These are phyloP conservation scores for Leccinum boreale DNA, from an alignment of 768 basidiomycete genomes.

Conservation along the genomic window DNA sequence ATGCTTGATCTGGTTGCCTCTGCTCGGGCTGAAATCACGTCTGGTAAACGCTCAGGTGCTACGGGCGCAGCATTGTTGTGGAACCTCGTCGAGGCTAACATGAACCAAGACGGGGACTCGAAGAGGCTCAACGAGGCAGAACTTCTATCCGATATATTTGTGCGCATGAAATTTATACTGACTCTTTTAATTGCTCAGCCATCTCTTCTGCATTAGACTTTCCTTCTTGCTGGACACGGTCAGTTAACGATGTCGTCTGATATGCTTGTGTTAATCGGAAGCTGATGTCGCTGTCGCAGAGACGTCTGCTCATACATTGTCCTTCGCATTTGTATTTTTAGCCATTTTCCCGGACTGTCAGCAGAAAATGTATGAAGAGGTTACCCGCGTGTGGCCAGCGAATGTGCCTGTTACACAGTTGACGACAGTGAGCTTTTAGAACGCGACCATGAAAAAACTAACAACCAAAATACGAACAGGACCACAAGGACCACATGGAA, in stretches of 20 bases:
- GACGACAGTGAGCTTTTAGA: constrained; percentile 26
- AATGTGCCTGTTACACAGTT: constrained; percentile 25
- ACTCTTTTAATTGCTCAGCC: background rate
- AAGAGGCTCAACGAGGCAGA: constrained; percentile 43
- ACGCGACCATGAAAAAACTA: too few relatives aligned
- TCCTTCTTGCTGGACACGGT: constrained; percentile 52
- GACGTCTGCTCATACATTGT: constrained; percentile 45
- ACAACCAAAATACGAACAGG: constrained; percentile 21
- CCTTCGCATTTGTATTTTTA: constrained; percentile 41
- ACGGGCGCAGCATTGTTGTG: constrained; percentile 39
- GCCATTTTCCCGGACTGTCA: constrained; percentile 52
- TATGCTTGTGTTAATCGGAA: background rate
- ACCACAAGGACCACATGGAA: constrained; percentile 38
- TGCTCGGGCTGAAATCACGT: constrained; percentile 35
- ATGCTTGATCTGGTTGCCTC: constrained; percentile 40
- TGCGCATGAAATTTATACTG: constrained; percentile 20
- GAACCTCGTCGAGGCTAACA: constrained; percentile 48
- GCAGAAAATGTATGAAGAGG: constrained; percentile 42
- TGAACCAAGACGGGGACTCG: constrained; percentile 31
- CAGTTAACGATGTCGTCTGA: background rate
- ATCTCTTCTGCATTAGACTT: constrained; percentile 30
- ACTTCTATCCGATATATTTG: constrained; percentile 47
- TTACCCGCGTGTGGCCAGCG: constrained; percentile 38
- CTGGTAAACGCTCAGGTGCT: constrained; percentile 19
- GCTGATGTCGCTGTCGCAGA: constrained; percentile 31